A percentile compares a stretch with the other conserved stretches of the same genome.
These are phyloP conservation scores for Antrodiella citrinella DNA, from an alignment of 768 basidiomycete genomes.

Conservation along the genomic window DNA sequence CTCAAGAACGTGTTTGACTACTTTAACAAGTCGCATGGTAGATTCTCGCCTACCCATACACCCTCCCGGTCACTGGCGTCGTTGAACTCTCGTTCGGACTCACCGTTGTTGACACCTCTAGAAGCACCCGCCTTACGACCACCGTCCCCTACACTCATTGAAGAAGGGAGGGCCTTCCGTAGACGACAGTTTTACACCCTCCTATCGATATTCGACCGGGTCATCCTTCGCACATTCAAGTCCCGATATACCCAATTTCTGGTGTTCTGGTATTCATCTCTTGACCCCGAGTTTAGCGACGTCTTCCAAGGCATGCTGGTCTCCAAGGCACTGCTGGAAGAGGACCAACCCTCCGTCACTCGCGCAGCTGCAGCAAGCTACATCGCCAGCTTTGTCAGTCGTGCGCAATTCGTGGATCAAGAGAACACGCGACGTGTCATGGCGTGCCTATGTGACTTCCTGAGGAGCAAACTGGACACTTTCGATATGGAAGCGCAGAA, in stretches of 20 bases:
- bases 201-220: constrained; percentile 88
- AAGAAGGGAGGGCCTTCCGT: constrained; percentile 31
- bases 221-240: constrained; percentile 91
- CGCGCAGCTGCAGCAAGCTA: constrained; percentile 92
- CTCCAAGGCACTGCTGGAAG: constrained; percentile 69
- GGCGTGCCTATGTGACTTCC: constrained; percentile 77
- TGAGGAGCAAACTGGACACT: constrained; percentile 70
- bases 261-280: constrained; percentile 90
- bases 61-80: constrained; percentile 13
- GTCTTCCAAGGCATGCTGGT: constrained; percentile 94
- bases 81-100: constrained; percentile 11
- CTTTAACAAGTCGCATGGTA: constrained; percentile 45
- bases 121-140: constrained; percentile 4
- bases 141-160: constrained; percentile 19
- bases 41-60: constrained; percentile 17
- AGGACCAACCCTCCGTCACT: constrained; percentile 57
- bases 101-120: constrained; percentile 11
- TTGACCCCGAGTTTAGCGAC: constrained; percentile 83
- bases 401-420: constrained; percentile 79
- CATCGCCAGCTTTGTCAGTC: constrained; percentile 85
- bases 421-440: constrained; percentile 68
- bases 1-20: constrained; percentile 81
- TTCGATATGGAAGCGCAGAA: constrained; percentile 43
- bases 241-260: constrained; percentile 97
- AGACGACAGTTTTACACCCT: constrained; percentile 77